A percentile compares a stretch with the other conserved stretches of the same genome.
Conservation (phyloP, 2,329 filamentous ascomycete genomes). For the Fusarium veterinarium region DNA sequence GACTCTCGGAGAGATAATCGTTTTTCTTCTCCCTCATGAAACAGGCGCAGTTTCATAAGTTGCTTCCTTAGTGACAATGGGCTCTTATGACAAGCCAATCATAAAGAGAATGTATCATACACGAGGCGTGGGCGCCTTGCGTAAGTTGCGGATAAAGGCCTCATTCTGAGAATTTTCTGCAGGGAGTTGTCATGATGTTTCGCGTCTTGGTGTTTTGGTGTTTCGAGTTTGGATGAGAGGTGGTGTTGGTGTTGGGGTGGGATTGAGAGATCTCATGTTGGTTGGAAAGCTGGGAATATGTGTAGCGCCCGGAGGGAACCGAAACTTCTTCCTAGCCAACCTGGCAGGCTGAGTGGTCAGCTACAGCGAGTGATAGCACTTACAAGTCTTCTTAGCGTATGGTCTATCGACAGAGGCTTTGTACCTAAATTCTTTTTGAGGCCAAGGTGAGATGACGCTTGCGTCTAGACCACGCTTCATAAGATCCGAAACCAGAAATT, state of each 20-base stretch:
- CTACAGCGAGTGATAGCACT: conserved; percentile 13
- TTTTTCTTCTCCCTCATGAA: conserved; percentile 33
- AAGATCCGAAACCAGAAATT: conserved; percentile 6
- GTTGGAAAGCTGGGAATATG: conserved; percentile 4
- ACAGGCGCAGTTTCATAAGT: conserved; percentile 39
- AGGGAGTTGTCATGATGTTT: conserved; percentile 34
- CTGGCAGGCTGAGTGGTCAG: conserved; percentile 30
- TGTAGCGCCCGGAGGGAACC: conserved; percentile 41
- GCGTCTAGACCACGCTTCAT: neutral
- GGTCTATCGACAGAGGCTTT: neutral
- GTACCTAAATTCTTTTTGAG: conserved; percentile 11
- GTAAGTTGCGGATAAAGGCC: conserved; percentile 8
- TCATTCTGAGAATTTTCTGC: conserved; percentile 4
- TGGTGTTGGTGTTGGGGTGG: conserved; percentile 21
- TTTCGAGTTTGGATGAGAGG: conserved; percentile 16
- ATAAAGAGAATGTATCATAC: conserved; percentile 9
- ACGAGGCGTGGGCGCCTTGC: conserved; percentile 14
- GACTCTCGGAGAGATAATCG: conserved; percentile 7
- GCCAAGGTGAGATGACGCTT: conserved; percentile 19
- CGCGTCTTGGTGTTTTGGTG: conserved; percentile 38
- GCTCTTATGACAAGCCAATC: conserved; percentile 22
- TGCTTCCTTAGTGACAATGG: conserved; percentile 14
- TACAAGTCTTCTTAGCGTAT: conserved; percentile 18
- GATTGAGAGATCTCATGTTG: conserved; percentile 13
- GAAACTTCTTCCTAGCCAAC: conserved; percentile 31